Evolutionary conservation across 192 early-diverging fungal species (phyloP), one percentile per base, ranked within the genome.

Genomic region (Pilobolus umbonatus): DNA sequence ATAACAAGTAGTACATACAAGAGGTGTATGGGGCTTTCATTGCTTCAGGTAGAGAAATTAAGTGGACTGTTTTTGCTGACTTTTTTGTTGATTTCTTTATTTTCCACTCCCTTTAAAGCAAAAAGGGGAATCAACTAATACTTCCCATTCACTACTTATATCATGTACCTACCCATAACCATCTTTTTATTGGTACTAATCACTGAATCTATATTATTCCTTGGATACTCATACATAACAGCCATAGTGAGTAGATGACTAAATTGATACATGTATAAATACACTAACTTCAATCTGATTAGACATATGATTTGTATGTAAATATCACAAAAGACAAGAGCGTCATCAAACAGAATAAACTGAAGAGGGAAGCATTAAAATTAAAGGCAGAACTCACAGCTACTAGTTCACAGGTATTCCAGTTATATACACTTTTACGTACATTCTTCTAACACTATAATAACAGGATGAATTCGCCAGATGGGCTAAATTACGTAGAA

Each of bases 401-500:
- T 39, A 88, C 87, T 36, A 89, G 85, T 30, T 86, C 87, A 0
- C 88, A 86, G 73, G 80, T 81, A 68, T 39, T 19, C 34, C 39
- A 14, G 14, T 58, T 6, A 29, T 19, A 17, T 29, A 31, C 48
- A 19, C 15, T 15, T 22, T 9, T 6, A 10, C 26, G 11, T 2
- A n/a, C 0, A 35, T 43, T 38, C 32, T 31, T 22, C 52, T 34
- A 19, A 28, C 52, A 10, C 24, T 19, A 21, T 19, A 30, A 45
- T n/a, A 42, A n/a, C 59, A 87, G 74, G 90, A 95, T 68, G 83
- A 93, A 75, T 95, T 95, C 80, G 90, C 93, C 22, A 85, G 83
- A 69, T 95, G 93, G 93, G 93, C 93, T 38, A 92, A 90, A 74
- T 62, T 92, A 63, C 81, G 88, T 36, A 81, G 93, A 62, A 80